Evolutionary conservation across 805 yeast species (phyloP), one percentile per base, ranked within the genome.

Genomic region (Ogataea nitratoaversa): DNA sequence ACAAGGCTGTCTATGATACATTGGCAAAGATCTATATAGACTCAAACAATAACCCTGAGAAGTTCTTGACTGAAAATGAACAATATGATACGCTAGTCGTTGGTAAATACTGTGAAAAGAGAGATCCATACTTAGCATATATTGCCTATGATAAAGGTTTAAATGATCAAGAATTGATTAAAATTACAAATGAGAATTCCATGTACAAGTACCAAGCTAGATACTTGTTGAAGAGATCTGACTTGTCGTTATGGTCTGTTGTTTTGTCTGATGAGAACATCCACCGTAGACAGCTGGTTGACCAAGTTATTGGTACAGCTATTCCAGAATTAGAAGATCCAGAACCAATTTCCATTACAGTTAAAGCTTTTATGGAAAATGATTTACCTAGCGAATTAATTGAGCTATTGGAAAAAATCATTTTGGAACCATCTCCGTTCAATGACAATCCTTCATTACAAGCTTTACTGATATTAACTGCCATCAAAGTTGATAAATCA

Each of bases 201-300:
- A 93, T 93, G 99, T 93, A 85, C 76, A 93, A 93, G 66, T 91
- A 93, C 67, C 99, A 93, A 72, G 98, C 98, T n/a, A 82, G 98
- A 64, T 93, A 93, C 62, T 73, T 93, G 55, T 76, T 93, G 53
- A 72, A 79, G 46, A 84, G 95, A 63, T 87, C 96, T n/a, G 96
- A 93, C 60, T 70, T 80, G 19, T 73, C 66, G 6, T 73, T 93
- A 49, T 93, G 98, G 97, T 67, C 77, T 41, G 72, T 71, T 51
- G 99, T 93, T 5, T 73, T 93, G 59, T 56, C 70, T 44, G 76
- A 74, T 32, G 93, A 84, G 34, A 89, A 86, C 63, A 71, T 78
- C 46, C 95, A 91, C 71, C 82, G 96, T 68, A 83, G 95, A 61
- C 95, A 82, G 62, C 73, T 93, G 56, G 74, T 93, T 50, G 99